Conservation (phyloP, 352 stramenopile genomes). For the Thalassiosira ordinaria region DNA sequence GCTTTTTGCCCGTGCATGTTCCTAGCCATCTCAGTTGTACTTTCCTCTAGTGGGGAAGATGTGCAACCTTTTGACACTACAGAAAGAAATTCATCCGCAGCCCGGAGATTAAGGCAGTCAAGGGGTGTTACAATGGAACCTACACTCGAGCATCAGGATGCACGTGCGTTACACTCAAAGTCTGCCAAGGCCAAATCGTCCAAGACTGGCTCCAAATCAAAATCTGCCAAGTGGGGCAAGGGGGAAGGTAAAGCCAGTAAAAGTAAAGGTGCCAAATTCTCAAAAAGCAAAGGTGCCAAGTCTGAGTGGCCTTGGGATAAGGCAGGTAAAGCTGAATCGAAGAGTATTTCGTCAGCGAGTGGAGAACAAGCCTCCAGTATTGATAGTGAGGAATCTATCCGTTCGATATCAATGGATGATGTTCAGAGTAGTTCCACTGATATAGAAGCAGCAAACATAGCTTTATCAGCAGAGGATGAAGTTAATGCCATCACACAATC, state of each 20-base stretch:
- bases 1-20: background rate
- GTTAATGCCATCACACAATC: no score
- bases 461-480: no score
- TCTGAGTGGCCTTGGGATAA: no score
- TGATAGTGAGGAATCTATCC: no score
- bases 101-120: background rate
- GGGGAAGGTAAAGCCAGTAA: no score
- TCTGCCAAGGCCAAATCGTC: constrained; percentile 23
- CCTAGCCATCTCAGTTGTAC: constrained; percentile 1
- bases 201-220: background rate
- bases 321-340: no score
- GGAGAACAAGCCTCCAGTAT: constrained; percentile 19
- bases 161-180: constrained; percentile 7
- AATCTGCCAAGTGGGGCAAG: background rate
- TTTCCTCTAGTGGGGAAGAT: background rate
- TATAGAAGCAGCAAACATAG: no score
- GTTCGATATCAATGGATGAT: no score
- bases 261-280: constrained; percentile 15
- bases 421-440: no score
- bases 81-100: background rate
- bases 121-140: background rate
- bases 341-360: background rate
- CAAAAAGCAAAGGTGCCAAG: background rate
- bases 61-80: background rate
- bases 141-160: background rate